Base-by-base conservation (phyloP, 1,139 yeast species). In the Diutina pseudorugosa region DNA sequence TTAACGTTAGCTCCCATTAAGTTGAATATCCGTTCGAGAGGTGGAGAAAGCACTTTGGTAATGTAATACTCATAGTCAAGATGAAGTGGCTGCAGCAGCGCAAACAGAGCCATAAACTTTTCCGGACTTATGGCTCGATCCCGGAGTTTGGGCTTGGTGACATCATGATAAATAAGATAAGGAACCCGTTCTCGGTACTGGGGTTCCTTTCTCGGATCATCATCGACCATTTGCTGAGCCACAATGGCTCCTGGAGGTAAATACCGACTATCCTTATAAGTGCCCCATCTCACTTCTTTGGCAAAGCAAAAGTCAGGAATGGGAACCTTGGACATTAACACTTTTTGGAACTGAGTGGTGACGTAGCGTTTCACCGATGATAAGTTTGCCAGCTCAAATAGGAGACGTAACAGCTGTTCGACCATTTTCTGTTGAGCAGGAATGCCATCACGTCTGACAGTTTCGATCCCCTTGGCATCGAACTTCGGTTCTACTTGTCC, bases 401-500 rank as follows among this genome's bases (percentile, higher is more conserved):
- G 66, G 1, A 82, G 72, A 45, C 85, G 70, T 9, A 93, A 66
- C 0, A 86, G 69, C 56, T 79, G 79, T 57, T 88, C 95, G 25
- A 88, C 82, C 45, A 93, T 82, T 60, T 85, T 85, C 65, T 81
- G 95, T 59, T 87, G 95, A 0, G 96, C 96, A 0, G 95, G 95
- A 18, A 91, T 85, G 0, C 97, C 98, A 66, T 93, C 98, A 58
- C 98, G 71, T 56, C 98, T 67, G 0, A 93, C 86, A 0, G 98
- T 93, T 64, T 93, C 98, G 18, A 89, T 90, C 1, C 98, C 98
- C 60, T 93, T 93, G 2, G 98, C 97, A 69, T 93, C 98, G 65
- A 93, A 91, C 33, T 68, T 75, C 0, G 96, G 89, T 7, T 58
- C 67, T 3, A 53, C 59, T 59, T 86, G 91, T 18, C 67, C 67